Conservation (phyloP, 73 alveolate species). For the Durusdinium trenchii region DNA sequence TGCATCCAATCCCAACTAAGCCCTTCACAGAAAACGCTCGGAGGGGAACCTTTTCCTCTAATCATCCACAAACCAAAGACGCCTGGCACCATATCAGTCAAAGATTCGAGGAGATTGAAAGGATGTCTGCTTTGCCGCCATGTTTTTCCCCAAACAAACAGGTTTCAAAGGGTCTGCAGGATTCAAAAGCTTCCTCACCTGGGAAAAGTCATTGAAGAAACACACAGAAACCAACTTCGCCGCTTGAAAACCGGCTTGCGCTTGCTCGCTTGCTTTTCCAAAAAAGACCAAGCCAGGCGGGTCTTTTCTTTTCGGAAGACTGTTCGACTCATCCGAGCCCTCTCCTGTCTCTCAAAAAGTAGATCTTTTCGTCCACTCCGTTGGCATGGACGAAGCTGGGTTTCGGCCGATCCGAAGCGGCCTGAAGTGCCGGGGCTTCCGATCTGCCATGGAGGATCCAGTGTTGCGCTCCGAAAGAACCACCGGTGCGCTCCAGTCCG, state of each 20-base stretch:
- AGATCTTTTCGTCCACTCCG: conserved; percentile 80
- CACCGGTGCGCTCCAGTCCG: no score
- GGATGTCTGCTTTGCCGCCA: not conserved
- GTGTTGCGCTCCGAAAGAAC: no score
- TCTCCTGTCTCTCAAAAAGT: conserved; percentile 58
- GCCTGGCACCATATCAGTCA: not conserved
- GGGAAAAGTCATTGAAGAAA: no score
- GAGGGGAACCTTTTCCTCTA: conserved; percentile 42
- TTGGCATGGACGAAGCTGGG: conserved; percentile 69
- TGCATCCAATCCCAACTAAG: not conserved
- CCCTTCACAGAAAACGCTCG: not conserved
- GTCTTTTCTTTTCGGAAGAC: no score
- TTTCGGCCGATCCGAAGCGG: not conserved
- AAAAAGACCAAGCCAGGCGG: no score
- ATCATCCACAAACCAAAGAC: conserved; percentile 65
- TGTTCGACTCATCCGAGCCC: not conserved
- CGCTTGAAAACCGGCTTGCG: no score
- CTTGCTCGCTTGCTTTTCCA: no score
- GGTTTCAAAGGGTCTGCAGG: no score
- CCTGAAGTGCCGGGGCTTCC: no score
- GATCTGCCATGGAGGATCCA: no score
- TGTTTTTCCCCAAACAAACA: no score
- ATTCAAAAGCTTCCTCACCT: no score
- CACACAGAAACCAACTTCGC: not conserved
- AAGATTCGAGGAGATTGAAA: not conserved